Evolutionary conservation across 106 monocot genomes (phyloP), one percentile per base, ranked within the genome.

Genomic region (Allium cepa): DNA sequence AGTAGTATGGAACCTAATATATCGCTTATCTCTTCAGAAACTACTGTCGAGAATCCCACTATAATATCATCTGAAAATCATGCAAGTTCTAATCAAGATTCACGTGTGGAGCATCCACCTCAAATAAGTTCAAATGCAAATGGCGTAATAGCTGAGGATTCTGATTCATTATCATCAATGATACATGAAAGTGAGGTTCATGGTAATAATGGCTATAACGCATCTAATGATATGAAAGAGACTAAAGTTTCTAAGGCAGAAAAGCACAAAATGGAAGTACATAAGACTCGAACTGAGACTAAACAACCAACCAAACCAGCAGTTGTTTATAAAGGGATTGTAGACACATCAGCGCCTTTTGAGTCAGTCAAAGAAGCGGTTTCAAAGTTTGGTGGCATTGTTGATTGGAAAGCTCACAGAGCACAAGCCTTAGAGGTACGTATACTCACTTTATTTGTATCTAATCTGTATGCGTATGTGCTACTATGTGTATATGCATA

Each of bases 371-470:
- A 79, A 70, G 82, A 82, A 51, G 86, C 82, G 59, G 86, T 87
- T 15, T 68, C 70, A 17, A 82, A 71, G 68, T 82, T 82, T 75
- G 86, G 86, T 49, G 86, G 79, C 47, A 87, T 82, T 58, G 74
- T 77, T 67, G 86, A 87, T 75, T 87, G 86, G 86, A 87, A 87
- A 75, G 82, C 86, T 74, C 82, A 82, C 56, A 87, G 79, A 74
- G 57, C 82, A 28, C 53, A 57, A 62, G 71, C 79, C 36, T 65
- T 87, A 10, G 79, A 87, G 82, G 86, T 87, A 87, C 22, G 50
- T 17, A 2, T 50, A 26, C 17, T 17, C 47, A 10, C 8, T 50
- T 45, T 45, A 27, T 8, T 28, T 36, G 3, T 36, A 36, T 36
- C 36, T 4, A 1, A 36, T 36, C 36, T 36, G 3, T 36, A 36